Conservation (phyloP, 164 flowering plant genomes). For the Kingdonia uniflora region DNA sequence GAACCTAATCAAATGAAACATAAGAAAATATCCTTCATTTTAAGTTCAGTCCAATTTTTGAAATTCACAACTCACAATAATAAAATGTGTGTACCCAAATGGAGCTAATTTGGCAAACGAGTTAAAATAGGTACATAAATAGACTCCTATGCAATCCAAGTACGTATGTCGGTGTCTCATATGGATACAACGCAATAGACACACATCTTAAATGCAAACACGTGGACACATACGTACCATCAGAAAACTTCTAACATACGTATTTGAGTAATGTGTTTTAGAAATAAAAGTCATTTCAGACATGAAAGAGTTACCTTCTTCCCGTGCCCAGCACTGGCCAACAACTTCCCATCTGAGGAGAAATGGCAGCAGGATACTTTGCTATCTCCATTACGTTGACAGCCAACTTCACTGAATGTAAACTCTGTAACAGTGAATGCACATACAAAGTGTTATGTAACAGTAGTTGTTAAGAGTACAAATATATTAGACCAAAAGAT, state of each 20-base stretch:
- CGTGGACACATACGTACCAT: not conserved
- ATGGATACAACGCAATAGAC: too few relatives aligned
- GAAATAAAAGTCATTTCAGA: too few relatives aligned
- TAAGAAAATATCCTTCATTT: conserved; percentile 5
- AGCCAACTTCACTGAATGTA: conserved; percentile 59
- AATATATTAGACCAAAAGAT: not conserved
- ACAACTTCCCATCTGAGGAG: conserved; percentile 77
- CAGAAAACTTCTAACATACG: too few relatives aligned
- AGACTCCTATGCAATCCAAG: too few relatives aligned
- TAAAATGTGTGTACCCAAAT: too few relatives aligned
- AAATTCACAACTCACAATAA: not conserved
- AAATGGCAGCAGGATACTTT: conserved; percentile 87
- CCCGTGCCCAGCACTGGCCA: conserved; percentile 91
- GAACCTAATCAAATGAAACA: conserved; percentile 40
- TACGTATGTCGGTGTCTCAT: too few relatives aligned
- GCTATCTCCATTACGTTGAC: conserved; percentile 46
- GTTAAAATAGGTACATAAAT: too few relatives aligned
- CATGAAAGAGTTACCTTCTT: conserved; percentile 44
- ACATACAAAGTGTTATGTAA: not conserved
- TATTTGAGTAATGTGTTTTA: too few relatives aligned
- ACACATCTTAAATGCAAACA: not conserved
- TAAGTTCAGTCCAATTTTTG: not conserved
- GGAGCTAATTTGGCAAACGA: too few relatives aligned
- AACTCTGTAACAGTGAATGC: conserved; percentile 39
- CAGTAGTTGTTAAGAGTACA: not conserved